Evolutionary conservation across 805 yeast genomes (phyloP).

Genomic region (Nakazawaea wyomingensis): DNA sequence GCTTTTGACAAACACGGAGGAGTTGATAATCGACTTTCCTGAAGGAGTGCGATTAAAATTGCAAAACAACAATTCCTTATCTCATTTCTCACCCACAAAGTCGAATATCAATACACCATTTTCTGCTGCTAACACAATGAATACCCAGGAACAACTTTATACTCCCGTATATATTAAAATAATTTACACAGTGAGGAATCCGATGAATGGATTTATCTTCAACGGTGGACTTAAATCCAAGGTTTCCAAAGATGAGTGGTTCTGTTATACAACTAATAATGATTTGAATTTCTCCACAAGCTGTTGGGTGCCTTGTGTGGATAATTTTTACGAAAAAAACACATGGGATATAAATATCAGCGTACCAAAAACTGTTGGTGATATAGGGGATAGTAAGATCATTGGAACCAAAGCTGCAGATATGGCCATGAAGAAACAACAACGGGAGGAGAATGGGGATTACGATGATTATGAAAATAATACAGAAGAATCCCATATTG

Average conservation of each 20-base stretch:
- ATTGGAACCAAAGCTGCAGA: constrained; percentile 35
- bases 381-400: constrained; percentile 48
- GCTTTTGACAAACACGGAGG: constrained; percentile 48
- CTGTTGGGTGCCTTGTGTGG: constrained; percentile 98
- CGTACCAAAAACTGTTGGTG: constrained; percentile 74
- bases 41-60: constrained; percentile 56
- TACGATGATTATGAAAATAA: constrained; percentile 28
- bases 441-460: constrained; percentile 21
- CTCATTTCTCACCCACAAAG: constrained; percentile 29
- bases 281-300: constrained; percentile 79
- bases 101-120: constrained; percentile 30
- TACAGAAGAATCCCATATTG: constrained; percentile 31
- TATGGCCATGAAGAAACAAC: constrained; percentile 21
- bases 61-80: constrained; percentile 41
- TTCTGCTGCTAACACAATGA: constrained; percentile 22
- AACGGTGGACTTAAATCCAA: constrained; percentile 53
- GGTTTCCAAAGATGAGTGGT: constrained; percentile 54
- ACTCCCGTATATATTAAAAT: constrained; percentile 72
- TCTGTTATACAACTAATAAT: constrained; percentile 78
- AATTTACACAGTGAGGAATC: constrained; percentile 58
- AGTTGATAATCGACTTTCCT: constrained; percentile 59
- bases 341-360: constrained; percentile 91
- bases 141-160: constrained; percentile 44
- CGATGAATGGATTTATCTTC: constrained; percentile 72
- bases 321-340: constrained; percentile 78